Conservation (phyloP, 345 rosid species). For the Trapa bicornis region DNA sequence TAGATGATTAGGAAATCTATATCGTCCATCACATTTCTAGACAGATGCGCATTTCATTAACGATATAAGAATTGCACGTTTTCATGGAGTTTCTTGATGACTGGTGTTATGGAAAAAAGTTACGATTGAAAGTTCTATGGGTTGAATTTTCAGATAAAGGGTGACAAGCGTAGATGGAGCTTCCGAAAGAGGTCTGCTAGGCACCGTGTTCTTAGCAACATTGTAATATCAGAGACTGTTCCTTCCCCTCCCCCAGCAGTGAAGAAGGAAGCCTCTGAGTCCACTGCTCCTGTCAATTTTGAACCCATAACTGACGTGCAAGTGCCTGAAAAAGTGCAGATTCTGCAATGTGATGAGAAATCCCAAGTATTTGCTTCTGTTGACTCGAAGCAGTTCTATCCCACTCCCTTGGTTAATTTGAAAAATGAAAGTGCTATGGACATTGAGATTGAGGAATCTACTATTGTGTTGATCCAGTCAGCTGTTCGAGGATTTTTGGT, state of each 20-base stretch:
- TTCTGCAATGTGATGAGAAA: constrained; percentile 27
- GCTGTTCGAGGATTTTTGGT: constrained; percentile 52
- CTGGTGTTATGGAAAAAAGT: neutral
- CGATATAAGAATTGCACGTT: neutral
- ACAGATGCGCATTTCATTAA: neutral
- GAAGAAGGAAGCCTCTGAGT: constrained; percentile 30
- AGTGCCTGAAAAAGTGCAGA: constrained; percentile 18
- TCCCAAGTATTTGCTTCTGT: constrained; percentile 17
- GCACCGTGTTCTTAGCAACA: constrained; percentile 56
- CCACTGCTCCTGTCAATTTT: constrained; percentile 17
- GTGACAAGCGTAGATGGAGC: constrained; percentile 55
- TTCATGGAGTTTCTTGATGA: neutral
- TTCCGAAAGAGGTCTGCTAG: constrained; percentile 55
- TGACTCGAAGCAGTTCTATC: constrained; percentile 16
- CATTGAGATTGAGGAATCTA: constrained; percentile 29
- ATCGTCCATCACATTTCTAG: neutral
- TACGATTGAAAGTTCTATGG: neutral
- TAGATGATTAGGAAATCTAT: neutral
- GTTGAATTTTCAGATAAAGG: constrained; percentile 28
- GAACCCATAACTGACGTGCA: constrained; percentile 20
- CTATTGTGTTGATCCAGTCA: constrained; percentile 41
- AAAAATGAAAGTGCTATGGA: constrained; percentile 21
- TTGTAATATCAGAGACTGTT: constrained; percentile 30
- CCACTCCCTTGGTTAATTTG: constrained; percentile 12
- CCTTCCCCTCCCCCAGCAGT: constrained; percentile 21